Conservation (phyloP, 148 eudicot species). For the Hydrangea macrophylla region DNA sequence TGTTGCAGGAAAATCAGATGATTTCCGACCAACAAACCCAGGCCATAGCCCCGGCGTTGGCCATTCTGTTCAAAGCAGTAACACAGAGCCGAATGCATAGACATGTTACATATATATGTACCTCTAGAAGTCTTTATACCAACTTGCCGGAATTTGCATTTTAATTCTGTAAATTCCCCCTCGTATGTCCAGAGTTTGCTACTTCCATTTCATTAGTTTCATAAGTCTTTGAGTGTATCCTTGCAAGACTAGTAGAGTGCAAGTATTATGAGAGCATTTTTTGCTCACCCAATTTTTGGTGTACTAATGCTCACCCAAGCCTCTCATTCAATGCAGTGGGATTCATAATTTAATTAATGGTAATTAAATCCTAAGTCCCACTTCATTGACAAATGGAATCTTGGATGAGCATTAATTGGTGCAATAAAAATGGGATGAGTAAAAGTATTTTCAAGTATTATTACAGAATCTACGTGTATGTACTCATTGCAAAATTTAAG, state of each 20-base stretch:
- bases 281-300: too few species aligned
- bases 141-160: neutral
- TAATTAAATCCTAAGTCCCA: too few species aligned
- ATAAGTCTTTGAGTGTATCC: neutral
- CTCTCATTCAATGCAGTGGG: too few species aligned
- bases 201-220: neutral
- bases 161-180: neutral
- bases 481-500: neutral
- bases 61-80: conserved; percentile 26
- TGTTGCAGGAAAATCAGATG: conserved; percentile 24
- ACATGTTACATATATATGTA: neutral
- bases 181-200: neutral
- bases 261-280: neutral
- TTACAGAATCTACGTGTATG: neutral
- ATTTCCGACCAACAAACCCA: conserved; percentile 33
- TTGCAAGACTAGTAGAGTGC: neutral
- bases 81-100: conserved; percentile 27
- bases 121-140: neutral
- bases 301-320: too few species aligned
- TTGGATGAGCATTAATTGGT: too few species aligned
- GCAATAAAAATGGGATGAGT: too few species aligned
- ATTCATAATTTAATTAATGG: too few species aligned
- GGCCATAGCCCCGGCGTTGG: conserved; percentile 69
- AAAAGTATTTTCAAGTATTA: neutral
- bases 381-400: too few species aligned